Evolutionary conservation across 2,329 filamentous ascomycete species (phyloP).

Genomic region (Pestalotiopsis sp.): DNA sequence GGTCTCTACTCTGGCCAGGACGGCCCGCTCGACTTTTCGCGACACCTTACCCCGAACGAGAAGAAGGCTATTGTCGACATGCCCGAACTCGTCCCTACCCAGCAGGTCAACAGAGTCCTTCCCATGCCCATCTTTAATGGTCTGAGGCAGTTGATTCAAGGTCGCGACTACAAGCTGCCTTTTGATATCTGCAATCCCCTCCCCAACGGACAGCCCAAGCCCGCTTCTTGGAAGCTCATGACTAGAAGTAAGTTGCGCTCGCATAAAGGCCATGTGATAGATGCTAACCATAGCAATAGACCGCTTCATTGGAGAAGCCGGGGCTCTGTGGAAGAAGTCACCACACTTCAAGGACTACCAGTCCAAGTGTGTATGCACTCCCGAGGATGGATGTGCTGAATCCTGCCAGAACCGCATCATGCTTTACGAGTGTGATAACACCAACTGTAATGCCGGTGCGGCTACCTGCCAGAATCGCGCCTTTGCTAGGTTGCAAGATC

Average conservation of each 20-base stretch:
- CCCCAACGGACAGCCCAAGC: conserved; percentile 84
- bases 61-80: conserved; percentile 53
- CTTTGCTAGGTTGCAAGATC: conserved; percentile 77
- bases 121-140: conserved; percentile 81
- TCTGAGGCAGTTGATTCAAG: conserved; percentile 69
- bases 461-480: conserved; percentile 81
- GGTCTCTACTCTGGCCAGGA: conserved; percentile 88
- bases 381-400: conserved; percentile 82
- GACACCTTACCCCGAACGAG: conserved; percentile 52
- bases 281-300: conserved; percentile 54
- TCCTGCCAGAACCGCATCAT: conserved; percentile 94
- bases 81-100: conserved; percentile 49
- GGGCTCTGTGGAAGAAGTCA: conserved; percentile 78
- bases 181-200: conserved; percentile 89
- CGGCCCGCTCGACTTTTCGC: conserved; percentile 47
- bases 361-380: conserved; percentile 76
- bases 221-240: conserved; percentile 89
- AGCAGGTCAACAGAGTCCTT: conserved; percentile 59
- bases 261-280: not conserved
- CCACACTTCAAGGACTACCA: conserved; percentile 74
- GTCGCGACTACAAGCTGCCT: conserved; percentile 84
- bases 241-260: conserved; percentile 73
- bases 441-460: conserved; percentile 82
- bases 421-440: conserved; percentile 94
- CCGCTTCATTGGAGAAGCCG: conserved; percentile 86